Conservation (phyloP, 495 filamentous ascomycete species). For the Hapsidospora chrysogenum region DNA sequence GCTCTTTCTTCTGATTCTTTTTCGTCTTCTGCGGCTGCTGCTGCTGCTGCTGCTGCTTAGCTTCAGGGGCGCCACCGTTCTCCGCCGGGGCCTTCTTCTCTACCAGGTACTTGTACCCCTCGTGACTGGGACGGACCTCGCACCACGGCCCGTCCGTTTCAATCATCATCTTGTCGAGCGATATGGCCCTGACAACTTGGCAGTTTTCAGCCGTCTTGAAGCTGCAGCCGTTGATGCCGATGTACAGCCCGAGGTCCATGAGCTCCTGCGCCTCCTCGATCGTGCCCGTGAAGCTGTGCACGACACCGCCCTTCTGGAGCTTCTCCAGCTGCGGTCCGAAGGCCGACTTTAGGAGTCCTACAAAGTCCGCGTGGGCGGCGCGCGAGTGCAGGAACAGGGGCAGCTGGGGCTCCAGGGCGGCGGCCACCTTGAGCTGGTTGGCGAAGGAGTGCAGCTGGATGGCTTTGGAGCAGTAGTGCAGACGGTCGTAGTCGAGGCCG, state of each 20-base stretch:
- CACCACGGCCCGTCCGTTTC: slow-evolving; percentile 94
- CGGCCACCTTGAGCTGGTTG: slow-evolving; percentile 57
- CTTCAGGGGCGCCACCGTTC: background rate
- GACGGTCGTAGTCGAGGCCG: slow-evolving; percentile 86
- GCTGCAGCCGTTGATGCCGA: slow-evolving; percentile 83
- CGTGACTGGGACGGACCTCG: slow-evolving; percentile 48
- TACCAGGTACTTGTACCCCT: slow-evolving; percentile 38
- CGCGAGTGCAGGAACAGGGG: slow-evolving; percentile 85
- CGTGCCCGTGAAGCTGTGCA: slow-evolving; percentile 84
- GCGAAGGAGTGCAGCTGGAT: slow-evolving; percentile 74
- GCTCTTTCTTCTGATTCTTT: slow-evolving; percentile 28
- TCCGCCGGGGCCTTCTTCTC: slow-evolving; percentile 9
- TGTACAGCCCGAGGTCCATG: slow-evolving; percentile 58
- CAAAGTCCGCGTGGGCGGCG: slow-evolving; percentile 70
- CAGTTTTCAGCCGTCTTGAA: slow-evolving; percentile 86
- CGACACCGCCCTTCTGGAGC: slow-evolving; percentile 57
- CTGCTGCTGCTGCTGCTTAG: slow-evolving; percentile 7
- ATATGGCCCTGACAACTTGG: slow-evolving; percentile 59
- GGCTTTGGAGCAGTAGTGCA: slow-evolving; percentile 60
- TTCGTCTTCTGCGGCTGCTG: slow-evolving; percentile 11
- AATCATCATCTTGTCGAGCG: slow-evolving; percentile 59
- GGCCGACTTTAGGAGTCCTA: slow-evolving; percentile 34
- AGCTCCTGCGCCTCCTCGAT: slow-evolving; percentile 64
- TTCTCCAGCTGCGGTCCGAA: slow-evolving; percentile 28
- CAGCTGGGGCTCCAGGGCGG: slow-evolving; percentile 47